Evolutionary conservation across 768 basidiomycete genomes (phyloP).

Genomic region (Crassisporium funariophilum): DNA sequence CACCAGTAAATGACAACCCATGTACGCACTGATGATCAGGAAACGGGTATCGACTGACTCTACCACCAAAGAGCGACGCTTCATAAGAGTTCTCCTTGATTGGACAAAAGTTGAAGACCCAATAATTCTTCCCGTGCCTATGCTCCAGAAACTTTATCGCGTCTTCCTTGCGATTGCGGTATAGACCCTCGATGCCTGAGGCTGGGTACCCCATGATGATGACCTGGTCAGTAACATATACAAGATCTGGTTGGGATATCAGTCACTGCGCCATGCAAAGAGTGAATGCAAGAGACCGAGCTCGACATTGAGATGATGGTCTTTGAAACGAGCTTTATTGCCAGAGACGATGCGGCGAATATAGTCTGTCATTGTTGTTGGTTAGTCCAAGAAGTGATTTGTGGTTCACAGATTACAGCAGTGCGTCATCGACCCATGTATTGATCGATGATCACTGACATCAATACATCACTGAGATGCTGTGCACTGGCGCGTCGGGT

Average conservation of each 20-base stretch:
- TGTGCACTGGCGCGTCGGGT: too few relatives aligned
- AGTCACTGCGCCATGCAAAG: not conserved
- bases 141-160: conserved; percentile 74
- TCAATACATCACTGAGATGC: too few relatives aligned
- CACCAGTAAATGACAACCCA: not conserved
- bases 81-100: conserved; percentile 80
- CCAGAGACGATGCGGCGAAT: conserved; percentile 81
- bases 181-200: conserved; percentile 72
- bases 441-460: too few relatives aligned
- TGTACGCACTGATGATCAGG: conserved; percentile 83
- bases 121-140: conserved; percentile 75
- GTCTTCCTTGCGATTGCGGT: conserved; percentile 78
- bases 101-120: conserved; percentile 91
- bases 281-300: conserved; percentile 49
- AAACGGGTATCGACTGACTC: conserved; percentile 85
- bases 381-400: too few relatives aligned
- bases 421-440: conserved; percentile 11
- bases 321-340: conserved; percentile 74
- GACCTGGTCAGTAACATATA: conserved; percentile 72
- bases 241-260: conserved; percentile 43
- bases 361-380: conserved; percentile 67
- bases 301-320: conserved; percentile 66
- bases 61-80: conserved; percentile 62
- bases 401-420: too few relatives aligned
- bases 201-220: conserved; percentile 89